A percentile compares a stretch with the other conserved stretches of the same genome.
These are phyloP conservation scores for Wickerhamiella spandovensis DNA, from an alignment of 805 yeast genomes.

Conservation along the genomic window DNA sequence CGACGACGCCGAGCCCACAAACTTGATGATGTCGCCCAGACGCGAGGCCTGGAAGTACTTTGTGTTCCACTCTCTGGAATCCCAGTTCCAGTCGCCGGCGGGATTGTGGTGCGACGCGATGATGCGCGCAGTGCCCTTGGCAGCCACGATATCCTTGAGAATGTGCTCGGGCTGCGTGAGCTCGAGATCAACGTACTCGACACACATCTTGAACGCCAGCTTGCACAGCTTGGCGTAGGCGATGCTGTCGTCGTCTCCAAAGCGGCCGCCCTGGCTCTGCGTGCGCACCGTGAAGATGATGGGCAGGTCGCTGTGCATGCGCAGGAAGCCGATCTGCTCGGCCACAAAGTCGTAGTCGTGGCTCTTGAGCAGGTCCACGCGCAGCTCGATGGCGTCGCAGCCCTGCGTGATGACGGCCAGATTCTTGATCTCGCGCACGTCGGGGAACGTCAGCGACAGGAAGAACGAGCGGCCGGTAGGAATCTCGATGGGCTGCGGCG, in stretches of 20 bases:
- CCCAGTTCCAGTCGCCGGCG: conserved; percentile 50
- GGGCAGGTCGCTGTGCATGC: conserved; percentile 55
- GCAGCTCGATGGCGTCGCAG: conserved; percentile 67
- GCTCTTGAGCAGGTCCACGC: conserved; percentile 56
- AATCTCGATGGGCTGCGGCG: conserved; percentile 29
- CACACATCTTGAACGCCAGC: conserved; percentile 63
- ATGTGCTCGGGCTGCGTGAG: conserved; percentile 49
- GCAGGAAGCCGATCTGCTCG: conserved; percentile 56
- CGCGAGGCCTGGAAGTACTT: conserved; percentile 54
- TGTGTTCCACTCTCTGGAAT: conserved; percentile 56
- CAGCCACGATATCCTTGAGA: conserved; percentile 36
- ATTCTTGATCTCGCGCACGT: conserved; percentile 26
- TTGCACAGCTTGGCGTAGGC: conserved; percentile 37
- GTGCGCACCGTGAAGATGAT: conserved; percentile 74
- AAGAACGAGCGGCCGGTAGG: conserved; percentile 43
- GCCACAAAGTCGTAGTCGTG: conserved; percentile 42
- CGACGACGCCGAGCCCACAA: conserved; percentile 61
- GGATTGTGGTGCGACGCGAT: conserved; percentile 80
- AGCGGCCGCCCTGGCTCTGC: conserved; percentile 65
- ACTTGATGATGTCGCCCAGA: conserved; percentile 61
- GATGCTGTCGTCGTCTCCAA: conserved; percentile 45
- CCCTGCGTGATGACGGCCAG: conserved; percentile 51
- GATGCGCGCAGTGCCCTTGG: conserved; percentile 49
- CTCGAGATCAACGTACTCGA: conserved; percentile 72
- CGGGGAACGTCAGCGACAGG: conserved; percentile 49